Percentiles rank a stretch among this genome's conserved stretches.
Conservation (phyloP, 768 basidiomycete species). For the Russula lepida region DNA sequence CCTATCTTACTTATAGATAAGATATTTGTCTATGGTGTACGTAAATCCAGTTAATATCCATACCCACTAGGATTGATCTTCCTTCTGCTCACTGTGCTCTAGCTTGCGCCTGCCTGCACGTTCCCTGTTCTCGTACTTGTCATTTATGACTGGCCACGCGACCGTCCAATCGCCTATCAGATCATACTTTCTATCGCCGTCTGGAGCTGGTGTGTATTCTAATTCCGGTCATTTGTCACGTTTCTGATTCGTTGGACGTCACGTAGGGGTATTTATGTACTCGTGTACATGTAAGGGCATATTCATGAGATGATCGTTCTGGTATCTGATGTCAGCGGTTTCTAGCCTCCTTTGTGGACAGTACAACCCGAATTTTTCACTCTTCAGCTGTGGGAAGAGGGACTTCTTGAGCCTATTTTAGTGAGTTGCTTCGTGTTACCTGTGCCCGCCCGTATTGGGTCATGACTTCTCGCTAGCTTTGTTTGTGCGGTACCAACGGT, state of each 20-base stretch:
- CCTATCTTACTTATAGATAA: constrained; percentile 39
- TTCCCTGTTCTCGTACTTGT: constrained; percentile 58
- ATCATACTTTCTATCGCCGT: constrained; percentile 45
- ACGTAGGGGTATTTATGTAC: constrained; percentile 49
- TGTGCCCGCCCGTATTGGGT: constrained; percentile 10
- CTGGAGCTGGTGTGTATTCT: constrained; percentile 49
- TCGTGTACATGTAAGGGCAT: constrained; percentile 38
- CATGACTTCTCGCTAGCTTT: constrained; percentile 23
- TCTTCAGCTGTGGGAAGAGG: constrained; percentile 37
- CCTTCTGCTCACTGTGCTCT: not conserved
- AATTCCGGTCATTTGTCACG: not conserved
- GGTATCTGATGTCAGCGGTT: not conserved
- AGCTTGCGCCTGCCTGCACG: constrained; percentile 52
- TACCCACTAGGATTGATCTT: constrained; percentile 19
- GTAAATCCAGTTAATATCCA: constrained; percentile 22
- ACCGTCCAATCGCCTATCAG: constrained; percentile 53
- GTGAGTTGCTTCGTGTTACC: constrained; percentile 20
- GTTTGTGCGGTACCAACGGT: constrained; percentile 46
- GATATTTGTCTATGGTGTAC: constrained; percentile 50
- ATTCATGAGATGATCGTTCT: not conserved
- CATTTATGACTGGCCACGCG: constrained; percentile 64
- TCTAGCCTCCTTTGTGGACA: constrained; percentile 37
- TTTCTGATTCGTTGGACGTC: constrained; percentile 14
- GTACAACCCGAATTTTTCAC: constrained; percentile 27
- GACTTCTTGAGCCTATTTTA: constrained; percentile 35